Conservation (phyloP, 306 rosid species). For the Rosa rugosa region DNA sequence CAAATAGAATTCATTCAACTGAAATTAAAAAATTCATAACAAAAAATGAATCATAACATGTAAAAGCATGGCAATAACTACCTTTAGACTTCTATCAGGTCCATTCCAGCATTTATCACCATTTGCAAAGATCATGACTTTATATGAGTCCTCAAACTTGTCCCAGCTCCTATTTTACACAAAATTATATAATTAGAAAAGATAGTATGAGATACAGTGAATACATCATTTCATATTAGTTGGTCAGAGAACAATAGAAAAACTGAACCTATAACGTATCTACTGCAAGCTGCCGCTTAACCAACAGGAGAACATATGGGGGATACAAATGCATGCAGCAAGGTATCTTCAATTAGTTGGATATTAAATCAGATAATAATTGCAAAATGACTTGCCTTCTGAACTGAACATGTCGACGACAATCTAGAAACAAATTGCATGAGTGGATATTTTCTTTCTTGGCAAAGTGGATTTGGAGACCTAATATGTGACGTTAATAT, state of each 20-base stretch:
- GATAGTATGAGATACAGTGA: background rate
- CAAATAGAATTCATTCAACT: background rate
- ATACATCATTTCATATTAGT: background rate
- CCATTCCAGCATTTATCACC: slow-evolving; percentile 99
- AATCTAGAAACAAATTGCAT: slow-evolving; percentile 21
- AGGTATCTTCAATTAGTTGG: background rate
- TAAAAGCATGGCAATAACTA: slow-evolving; percentile 26
- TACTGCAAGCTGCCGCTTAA: background rate
- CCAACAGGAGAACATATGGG: background rate
- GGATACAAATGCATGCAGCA: background rate
- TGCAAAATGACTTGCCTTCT: slow-evolving; percentile 11
- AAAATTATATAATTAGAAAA: background rate
- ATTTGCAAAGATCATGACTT: slow-evolving; percentile 69
- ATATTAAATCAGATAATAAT: background rate
- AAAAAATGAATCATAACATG: background rate
- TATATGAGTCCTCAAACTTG: slow-evolving; percentile 87
- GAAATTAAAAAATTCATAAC: slow-evolving; percentile 6
- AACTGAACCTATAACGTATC: background rate
- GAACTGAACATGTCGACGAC: slow-evolving; percentile 2
- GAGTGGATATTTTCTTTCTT: background rate
- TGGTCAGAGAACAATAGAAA: background rate
- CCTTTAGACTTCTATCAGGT: slow-evolving; percentile 98
- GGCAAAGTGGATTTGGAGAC: background rate
- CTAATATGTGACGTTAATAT: background rate
- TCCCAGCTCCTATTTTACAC: slow-evolving; percentile 73